Conservation (phyloP, 768 basidiomycete genomes). For the Russula brevipes region DNA sequence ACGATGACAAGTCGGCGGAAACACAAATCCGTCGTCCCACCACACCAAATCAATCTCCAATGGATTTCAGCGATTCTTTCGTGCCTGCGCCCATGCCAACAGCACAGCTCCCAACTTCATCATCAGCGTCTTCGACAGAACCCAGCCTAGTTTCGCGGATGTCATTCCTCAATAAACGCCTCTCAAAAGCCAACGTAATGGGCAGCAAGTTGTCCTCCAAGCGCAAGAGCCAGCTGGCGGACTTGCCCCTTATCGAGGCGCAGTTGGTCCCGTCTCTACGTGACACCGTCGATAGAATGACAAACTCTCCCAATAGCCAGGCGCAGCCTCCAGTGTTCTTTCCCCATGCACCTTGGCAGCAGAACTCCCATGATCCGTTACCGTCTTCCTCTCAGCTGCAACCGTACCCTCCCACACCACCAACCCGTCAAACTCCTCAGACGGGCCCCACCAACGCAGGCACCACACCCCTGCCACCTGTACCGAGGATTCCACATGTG, state of each 20-base stretch:
- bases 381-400: slow-evolving; percentile 5
- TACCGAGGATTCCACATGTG: not conserved
- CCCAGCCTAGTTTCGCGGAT: slow-evolving; percentile 21
- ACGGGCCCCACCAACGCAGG: not conserved
- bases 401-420: slow-evolving; percentile 12
- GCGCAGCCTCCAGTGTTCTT: slow-evolving; percentile 5
- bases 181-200: slow-evolving; percentile 12
- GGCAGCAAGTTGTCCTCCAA: slow-evolving; percentile 17
- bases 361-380: not conserved
- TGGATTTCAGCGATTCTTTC: slow-evolving; percentile 1
- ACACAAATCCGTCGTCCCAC: not conserved
- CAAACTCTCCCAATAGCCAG: slow-evolving; percentile 30
- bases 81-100: slow-evolving; percentile 12
- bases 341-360: not conserved
- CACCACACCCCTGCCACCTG: not conserved
- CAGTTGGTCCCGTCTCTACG: slow-evolving; percentile 64
- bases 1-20: slow-evolving; percentile 3
- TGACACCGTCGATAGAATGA: slow-evolving; percentile 74
- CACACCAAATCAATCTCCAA: not conserved
- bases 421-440: slow-evolving; percentile 14
- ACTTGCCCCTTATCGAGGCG: slow-evolving; percentile 56
- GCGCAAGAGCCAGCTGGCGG: slow-evolving; percentile 42
- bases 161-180: slow-evolving; percentile 19
- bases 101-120: slow-evolving; percentile 20
- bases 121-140: slow-evolving; percentile 22